Base-by-base conservation (phyloP, 2,329 filamentous ascomycete species). In the Epicoccum sorghinum region DNA sequence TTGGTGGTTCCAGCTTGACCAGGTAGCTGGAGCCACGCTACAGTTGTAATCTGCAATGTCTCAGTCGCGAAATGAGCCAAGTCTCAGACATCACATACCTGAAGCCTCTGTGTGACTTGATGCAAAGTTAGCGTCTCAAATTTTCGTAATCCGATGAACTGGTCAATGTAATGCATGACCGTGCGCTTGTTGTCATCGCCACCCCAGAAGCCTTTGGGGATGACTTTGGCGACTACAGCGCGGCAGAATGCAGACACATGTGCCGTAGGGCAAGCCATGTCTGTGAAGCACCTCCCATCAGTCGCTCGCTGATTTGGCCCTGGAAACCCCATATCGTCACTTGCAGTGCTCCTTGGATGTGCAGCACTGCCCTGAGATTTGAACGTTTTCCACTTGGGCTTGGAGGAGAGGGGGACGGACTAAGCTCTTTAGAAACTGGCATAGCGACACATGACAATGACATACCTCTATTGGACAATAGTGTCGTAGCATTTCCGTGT, bases 231-330 rank as follows among this genome's bases (percentile, higher is more conserved):
- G 27, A 97, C 69, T 0, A 88, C 87, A 3, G 91, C 89, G 67
- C 89, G 89, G 71, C 92, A 96, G 68, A 96, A 98, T 0, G 90
- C 88, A 4, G 93, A 96, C 2, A 98, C 89, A 42, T 86, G 82
- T 1, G 86, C 77, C 3, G 78, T 60, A 0, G 89, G 83, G 13
- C 86, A 91, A 1, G 92, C 88, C 61, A 90, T 77, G 18, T 89
- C 83, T 30, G 86, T 85, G 39, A 95, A 77, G 10, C 67, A 68
- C 5, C 60, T 60, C 50, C 71, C 55, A 9, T 52, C 41, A 7
- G 22, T 25, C 2, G 33, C 7, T 22, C 12, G 13, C 22, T 3
- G 13, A 7, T 22, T 12, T 13, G 18, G 27, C 18, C 18, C 18
- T 14, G n/a, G 29, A 9, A 14, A 9, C 27, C 48, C 38, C 35